Base-by-base conservation (phyloP, 192 early-diverging fungal species). In the Chytriomyces sp. region DNA sequence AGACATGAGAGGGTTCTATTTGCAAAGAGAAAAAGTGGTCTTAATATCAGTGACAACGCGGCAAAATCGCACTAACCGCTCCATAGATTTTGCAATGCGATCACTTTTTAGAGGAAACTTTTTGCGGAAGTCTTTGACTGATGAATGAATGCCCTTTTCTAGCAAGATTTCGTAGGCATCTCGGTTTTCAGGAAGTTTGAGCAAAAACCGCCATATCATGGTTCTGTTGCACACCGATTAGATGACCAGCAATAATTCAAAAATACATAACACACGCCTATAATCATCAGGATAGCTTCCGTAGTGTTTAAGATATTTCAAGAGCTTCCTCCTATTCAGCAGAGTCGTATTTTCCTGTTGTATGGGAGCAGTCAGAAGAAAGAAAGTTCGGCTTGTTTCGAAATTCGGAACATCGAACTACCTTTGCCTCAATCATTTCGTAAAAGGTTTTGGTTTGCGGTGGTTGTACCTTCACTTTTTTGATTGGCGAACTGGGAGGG, bases 151-250 rank as follows among this genome's bases (percentile, higher is more conserved):
- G 8, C 86, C 85, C 46, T 82, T 80, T 16, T 83, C 78, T 6
- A 89, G 26, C 4, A 90, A 74, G 8, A 87, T 79, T 61, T 86
- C 84, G 77, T 90, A 90, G 10, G 77, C 79, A 10, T 59, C 68
- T 46, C 86, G 77, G 76, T 89, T 90, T 62, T 90, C 89, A 13
- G 89, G 89, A 5, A 90, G 67, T 6, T 64, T 61, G 5, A 86
- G 74, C 5, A 88, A 77, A 72, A 82, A 84, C 13, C 87, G 79
- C 89, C 89, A 90, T 9, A 90, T 87, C 53, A 89, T 68, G 11
- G 67, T 77, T 18, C 88, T 81, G 69, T 48, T 79, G 62, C 11
- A 75, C 18, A 49, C 47, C 16, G 53, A 47, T 28, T 11, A 79
- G 53, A n/a, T 5, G 16, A n/a, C 53, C 2, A n/a, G 20, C 2